A percentile compares a stretch with the other conserved stretches of the same genome.
phyloP scores from a whole-genome alignment of 192 early-diverging fungal species.

The Irineochytrium annulatum region DNA sequence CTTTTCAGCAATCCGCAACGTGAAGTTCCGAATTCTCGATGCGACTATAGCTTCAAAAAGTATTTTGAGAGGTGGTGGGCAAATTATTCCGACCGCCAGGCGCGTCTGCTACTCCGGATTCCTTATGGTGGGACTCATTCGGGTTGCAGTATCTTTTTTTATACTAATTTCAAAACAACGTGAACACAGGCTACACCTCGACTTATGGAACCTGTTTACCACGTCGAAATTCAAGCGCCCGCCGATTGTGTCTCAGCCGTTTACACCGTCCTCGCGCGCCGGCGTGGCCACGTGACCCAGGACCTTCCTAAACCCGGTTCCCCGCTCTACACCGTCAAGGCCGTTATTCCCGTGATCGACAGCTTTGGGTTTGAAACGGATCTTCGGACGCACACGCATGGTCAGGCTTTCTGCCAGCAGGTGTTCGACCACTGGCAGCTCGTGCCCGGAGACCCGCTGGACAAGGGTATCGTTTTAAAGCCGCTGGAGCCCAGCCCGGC shows the following conservation, averaged over 20 bases:
- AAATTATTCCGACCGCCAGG: slow-evolving; percentile 94
- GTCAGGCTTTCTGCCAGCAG: slow-evolving; percentile 96
- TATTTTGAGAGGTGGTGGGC: slow-evolving; percentile 90
- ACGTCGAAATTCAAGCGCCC: slow-evolving; percentile 95
- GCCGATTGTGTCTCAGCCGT: slow-evolving; percentile 92
- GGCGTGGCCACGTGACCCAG: slow-evolving; percentile 90
- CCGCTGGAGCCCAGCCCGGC: slow-evolving; percentile 87
- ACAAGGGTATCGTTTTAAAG: slow-evolving; percentile 76
- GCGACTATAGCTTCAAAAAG: slow-evolving; percentile 79
- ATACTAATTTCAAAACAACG: slow-evolving; percentile 7
- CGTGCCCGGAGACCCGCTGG: slow-evolving; percentile 95
- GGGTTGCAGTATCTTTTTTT: slow-evolving; percentile 10
- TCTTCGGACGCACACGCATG: slow-evolving; percentile 91
- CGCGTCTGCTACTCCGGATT: slow-evolving; percentile 97
- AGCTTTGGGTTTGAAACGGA: slow-evolving; percentile 96
- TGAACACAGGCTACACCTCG: slow-evolving; percentile 75
- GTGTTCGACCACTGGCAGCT: slow-evolving; percentile 99
- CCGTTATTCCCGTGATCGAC: slow-evolving; percentile 94
- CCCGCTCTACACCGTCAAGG: slow-evolving; percentile 88
- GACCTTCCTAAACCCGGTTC: slow-evolving; percentile 94
- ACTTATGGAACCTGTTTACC: slow-evolving; percentile 96
- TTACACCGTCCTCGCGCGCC: slow-evolving; percentile 87
- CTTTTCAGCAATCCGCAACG: slow-evolving; percentile 77
- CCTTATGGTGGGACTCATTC: slow-evolving; percentile 65
- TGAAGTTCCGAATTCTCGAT: slow-evolving; percentile 90